phyloP scores from a whole-genome alignment of 2,329 filamentous ascomycete genomes.

The Colletotrichum sp. region DNA sequence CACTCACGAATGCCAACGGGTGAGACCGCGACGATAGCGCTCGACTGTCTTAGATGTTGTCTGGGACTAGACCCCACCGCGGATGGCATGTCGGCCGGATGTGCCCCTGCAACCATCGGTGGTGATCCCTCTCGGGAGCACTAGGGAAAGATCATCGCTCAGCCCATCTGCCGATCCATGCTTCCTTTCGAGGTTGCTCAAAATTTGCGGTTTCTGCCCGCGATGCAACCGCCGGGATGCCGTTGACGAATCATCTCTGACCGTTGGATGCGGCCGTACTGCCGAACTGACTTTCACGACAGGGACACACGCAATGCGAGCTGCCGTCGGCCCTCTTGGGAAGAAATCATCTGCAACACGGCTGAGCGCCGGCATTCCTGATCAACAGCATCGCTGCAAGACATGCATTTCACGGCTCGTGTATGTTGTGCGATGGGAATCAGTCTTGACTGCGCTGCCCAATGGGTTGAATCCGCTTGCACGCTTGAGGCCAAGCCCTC shows the following conservation, averaged over 20 bases:
- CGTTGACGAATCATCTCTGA: neutral
- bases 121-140: neutral
- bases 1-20: neutral
- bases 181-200: neutral
- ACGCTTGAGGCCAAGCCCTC: neutral
- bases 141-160: neutral
- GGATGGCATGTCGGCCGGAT: neutral
- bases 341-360: neutral
- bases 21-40: neutral
- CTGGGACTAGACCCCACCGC: neutral
- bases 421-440: neutral
- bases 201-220: neutral
- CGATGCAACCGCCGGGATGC: neutral
- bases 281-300: neutral
- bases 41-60: constrained; percentile 11
- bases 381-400: neutral
- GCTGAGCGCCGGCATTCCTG: neutral
- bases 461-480: neutral
- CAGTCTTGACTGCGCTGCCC: neutral
- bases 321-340: neutral
- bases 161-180: neutral
- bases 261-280: neutral
- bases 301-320: neutral
- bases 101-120: neutral
- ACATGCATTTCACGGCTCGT: neutral